These are phyloP conservation scores for Paxillus rubicundulus DNA, from an alignment of 768 basidiomycete genomes.

Conservation along the genomic window DNA sequence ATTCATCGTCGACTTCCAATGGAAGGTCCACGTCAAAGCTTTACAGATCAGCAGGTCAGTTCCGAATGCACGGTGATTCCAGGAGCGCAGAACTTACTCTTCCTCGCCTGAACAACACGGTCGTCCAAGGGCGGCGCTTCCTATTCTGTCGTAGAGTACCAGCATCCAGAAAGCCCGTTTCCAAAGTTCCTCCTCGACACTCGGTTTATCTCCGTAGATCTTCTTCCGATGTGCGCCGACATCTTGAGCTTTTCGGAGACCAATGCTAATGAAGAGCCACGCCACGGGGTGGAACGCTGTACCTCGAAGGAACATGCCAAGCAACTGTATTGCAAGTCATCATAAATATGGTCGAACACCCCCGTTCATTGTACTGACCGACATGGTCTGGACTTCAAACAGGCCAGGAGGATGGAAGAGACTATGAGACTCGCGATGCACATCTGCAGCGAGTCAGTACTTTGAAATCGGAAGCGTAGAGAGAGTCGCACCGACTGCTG, in stretches of 20 bases:
- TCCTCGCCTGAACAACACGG: slow-evolving; percentile 58
- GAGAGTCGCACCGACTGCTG: slow-evolving; percentile 45
- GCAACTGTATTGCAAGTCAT: slow-evolving; percentile 36
- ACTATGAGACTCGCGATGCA: slow-evolving; percentile 49
- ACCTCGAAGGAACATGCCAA: slow-evolving; percentile 54
- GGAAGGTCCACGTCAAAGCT: slow-evolving; percentile 85
- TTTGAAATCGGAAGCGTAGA: neutral
- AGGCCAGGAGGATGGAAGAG: slow-evolving; percentile 55
- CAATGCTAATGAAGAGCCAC: slow-evolving; percentile 57
- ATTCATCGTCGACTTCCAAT: slow-evolving; percentile 79
- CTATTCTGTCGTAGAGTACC: slow-evolving; percentile 56
- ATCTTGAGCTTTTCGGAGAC: slow-evolving; percentile 65
- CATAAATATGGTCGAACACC: slow-evolving; percentile 1
- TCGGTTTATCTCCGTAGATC: slow-evolving; percentile 46
- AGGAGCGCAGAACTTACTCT: slow-evolving; percentile 47
- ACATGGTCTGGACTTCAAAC: slow-evolving; percentile 62
- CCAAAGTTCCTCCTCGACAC: slow-evolving; percentile 66
- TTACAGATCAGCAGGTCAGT: slow-evolving; percentile 14
- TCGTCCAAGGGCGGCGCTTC: slow-evolving; percentile 53
- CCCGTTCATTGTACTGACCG: slow-evolving; percentile 33
- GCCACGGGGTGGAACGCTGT: slow-evolving; percentile 46
- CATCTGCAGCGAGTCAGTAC: slow-evolving; percentile 36
- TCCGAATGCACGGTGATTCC: neutral
- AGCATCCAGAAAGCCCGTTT: slow-evolving; percentile 79
- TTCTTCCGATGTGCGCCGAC: slow-evolving; percentile 72